Evolutionary conservation across 2,329 filamentous ascomycete species (phyloP), one percentile per base, ranked within the genome.

Genomic region (Pezicula neosporulosa): DNA sequence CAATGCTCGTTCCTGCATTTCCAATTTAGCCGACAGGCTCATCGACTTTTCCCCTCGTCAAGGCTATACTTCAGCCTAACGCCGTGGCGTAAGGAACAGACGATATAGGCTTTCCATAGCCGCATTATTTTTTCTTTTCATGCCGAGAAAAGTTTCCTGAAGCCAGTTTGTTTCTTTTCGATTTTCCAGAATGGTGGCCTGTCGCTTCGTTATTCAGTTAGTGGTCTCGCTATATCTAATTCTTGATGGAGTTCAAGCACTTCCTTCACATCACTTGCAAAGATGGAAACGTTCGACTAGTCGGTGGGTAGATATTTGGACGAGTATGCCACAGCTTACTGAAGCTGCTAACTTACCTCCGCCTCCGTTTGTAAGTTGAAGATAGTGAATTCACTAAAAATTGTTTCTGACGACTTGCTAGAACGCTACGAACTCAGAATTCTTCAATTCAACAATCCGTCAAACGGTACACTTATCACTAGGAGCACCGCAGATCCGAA

Each of bases 401-500:
- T 21, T 24, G 52, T 35, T 39, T 19, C 8, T 38, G 21, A 24
- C 12, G 15, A 24, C n/a, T 13, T 4, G 50, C 28, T 24, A 69
- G 65, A 66, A 69, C 53, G 60, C 66, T 37, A 67, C 66, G 42
- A 66, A 71, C 5, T 65, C 71, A n/a, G 75, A 81, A 6, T 85
- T 87, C 62, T 68, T 70, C 43, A 79, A 86, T 59, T 77, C 81
- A 2, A 87, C 85, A 0, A 75, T 88, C 55, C 82, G 85, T 3
- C 85, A 88, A 65, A 87, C 84, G 0, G 64, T 87, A 13, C 79
- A 82, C 56, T 70, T 84, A 57, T 81, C 82, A 7, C 72, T 84
- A 4, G 76, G 73, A 1, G 76, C 78, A 3, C 68, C 75, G 3
- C 74, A 80, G 19, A 75, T 87, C 54, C 80, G 85, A 9, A 67